These are phyloP conservation scores for Fragaria iinumae DNA, from an alignment of 306 rosid species.

Conservation along the genomic window DNA sequence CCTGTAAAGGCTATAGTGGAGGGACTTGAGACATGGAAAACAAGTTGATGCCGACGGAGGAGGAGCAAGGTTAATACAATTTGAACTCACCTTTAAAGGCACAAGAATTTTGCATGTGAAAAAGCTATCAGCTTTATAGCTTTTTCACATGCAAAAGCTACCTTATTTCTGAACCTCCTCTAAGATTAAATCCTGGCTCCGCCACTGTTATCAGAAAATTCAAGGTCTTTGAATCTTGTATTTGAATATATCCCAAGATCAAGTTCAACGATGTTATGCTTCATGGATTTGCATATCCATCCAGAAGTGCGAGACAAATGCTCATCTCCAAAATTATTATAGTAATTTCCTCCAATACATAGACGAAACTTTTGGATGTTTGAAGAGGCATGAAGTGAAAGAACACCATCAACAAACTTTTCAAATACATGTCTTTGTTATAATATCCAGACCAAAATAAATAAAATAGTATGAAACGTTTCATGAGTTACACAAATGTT, in stretches of 20 bases:
- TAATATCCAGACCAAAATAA: too few relatives aligned
- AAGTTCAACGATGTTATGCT: not conserved
- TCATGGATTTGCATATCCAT: not conserved
- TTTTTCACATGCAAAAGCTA: too few relatives aligned
- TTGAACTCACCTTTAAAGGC: not conserved
- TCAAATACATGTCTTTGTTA: not conserved
- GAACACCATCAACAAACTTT: not conserved
- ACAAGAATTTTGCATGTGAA: not conserved
- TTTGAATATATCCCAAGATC: not conserved
- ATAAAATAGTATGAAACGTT: too few relatives aligned
- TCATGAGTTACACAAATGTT: too few relatives aligned
- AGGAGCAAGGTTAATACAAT: not conserved
- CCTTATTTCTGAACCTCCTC: too few relatives aligned
- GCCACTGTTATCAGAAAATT: not conserved
- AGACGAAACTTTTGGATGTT: not conserved
- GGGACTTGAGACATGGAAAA: not conserved
- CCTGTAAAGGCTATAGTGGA: not conserved
- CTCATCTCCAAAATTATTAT: not conserved
- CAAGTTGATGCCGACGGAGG: not conserved
- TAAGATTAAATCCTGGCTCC: too few relatives aligned
- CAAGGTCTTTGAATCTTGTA: too few relatives aligned
- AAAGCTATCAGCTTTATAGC: not conserved
- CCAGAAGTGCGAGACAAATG: not conserved
- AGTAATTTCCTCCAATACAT: too few relatives aligned
- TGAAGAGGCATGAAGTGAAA: not conserved